Percentiles rank a stretch among this genome's conserved stretches.
These are phyloP conservation scores for Peronospora farinosa DNA, from an alignment of 352 stramenopile species.

Conservation along the genomic window DNA sequence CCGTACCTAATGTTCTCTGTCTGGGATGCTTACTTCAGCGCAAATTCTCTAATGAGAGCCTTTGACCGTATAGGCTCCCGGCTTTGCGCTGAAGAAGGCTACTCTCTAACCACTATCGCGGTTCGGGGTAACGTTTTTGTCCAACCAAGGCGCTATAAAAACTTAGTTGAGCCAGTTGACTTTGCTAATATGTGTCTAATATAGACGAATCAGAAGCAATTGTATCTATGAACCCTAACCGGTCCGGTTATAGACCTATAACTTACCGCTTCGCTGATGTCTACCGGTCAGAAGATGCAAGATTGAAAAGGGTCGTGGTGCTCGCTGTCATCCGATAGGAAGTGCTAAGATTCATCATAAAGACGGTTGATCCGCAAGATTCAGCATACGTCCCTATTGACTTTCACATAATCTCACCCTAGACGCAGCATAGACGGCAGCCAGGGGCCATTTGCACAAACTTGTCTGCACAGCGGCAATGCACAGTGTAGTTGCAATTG, in stretches of 20 bases:
- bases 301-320: conserved; percentile 9
- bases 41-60: conserved; percentile 39
- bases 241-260: conserved; percentile 12
- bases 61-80: conserved; percentile 11
- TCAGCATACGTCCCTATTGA: neutral
- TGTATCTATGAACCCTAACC: conserved; percentile 11
- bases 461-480: neutral
- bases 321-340: too few species aligned
- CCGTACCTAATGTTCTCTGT: conserved; percentile 11
- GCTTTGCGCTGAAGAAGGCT: conserved; percentile 8
- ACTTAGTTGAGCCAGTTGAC: neutral
- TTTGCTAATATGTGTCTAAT: neutral
- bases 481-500: conserved; percentile 3
- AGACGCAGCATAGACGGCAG: conserved; percentile 3
- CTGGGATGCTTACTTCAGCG: conserved; percentile 12
- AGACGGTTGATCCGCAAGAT: too few species aligned
- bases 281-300: conserved; percentile 8
- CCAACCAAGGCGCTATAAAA: conserved; percentile 3
- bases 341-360: too few species aligned
- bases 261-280: conserved; percentile 3
- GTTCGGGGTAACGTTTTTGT: conserved; percentile 4
- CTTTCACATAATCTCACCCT: neutral
- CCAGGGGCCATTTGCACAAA: conserved; percentile 1
- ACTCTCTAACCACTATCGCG: conserved; percentile 13
- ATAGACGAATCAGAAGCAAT: conserved; percentile 5